These are phyloP conservation scores for Penicillium daleae DNA, from an alignment of 495 filamentous ascomycete genomes.

Conservation along the genomic window DNA sequence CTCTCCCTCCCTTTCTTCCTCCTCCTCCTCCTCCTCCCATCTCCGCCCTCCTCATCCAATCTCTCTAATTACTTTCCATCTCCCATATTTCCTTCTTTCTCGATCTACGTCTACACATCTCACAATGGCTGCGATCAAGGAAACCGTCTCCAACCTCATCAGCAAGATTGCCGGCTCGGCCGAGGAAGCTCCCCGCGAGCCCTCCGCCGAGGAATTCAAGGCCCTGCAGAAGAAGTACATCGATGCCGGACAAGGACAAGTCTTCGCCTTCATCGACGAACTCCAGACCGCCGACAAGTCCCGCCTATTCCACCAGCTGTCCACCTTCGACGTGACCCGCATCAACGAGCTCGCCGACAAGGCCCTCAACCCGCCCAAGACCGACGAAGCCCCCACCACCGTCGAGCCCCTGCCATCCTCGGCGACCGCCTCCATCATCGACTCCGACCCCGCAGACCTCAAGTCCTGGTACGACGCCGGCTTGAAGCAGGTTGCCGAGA, in stretches of 20 bases:
- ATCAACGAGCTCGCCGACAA: slow-evolving; percentile 83
- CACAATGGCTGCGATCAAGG: slow-evolving; percentile 53
- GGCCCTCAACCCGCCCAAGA: slow-evolving; percentile 76
- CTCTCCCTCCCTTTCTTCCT: slow-evolving; percentile 10
- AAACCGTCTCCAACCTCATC: slow-evolving; percentile 61
- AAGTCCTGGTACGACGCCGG: slow-evolving; percentile 85
- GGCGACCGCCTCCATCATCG: slow-evolving; percentile 87
- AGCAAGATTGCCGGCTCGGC: slow-evolving; percentile 56
- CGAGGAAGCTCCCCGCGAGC: slow-evolving; percentile 60
- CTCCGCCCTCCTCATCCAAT: slow-evolving; percentile 8
- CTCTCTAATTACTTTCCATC: background rate
- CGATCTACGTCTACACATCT: background rate
- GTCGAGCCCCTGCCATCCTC: slow-evolving; percentile 91
- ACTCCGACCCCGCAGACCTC: slow-evolving; percentile 80
- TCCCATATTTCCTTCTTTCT: background rate
- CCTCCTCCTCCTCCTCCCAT: slow-evolving; percentile 9
- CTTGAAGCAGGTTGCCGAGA: slow-evolving; percentile 79
- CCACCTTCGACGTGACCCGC: slow-evolving; percentile 74
- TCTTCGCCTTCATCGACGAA: slow-evolving; percentile 88
- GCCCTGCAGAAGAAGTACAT: slow-evolving; percentile 77
- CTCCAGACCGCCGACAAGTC: slow-evolving; percentile 74
- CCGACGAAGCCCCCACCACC: slow-evolving; percentile 49
- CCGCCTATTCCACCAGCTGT: slow-evolving; percentile 78
- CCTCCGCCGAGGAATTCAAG: slow-evolving; percentile 71
- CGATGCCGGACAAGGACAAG: slow-evolving; percentile 81